Evolutionary conservation across 768 basidiomycete genomes (phyloP).

Genomic region (Suillus variegatus): DNA sequence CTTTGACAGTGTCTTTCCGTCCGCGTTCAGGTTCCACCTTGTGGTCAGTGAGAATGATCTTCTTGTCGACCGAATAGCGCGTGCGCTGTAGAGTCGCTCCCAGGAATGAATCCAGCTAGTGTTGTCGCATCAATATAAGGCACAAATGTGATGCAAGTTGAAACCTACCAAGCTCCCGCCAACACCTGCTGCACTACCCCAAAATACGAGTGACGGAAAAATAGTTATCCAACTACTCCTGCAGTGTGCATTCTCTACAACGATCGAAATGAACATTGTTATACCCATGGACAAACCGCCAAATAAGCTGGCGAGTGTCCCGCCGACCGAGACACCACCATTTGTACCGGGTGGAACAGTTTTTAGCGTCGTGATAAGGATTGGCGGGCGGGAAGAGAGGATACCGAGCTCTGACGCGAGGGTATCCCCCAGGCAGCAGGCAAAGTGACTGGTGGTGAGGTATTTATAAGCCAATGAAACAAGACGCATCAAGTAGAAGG

Average conservation of each 20-base stretch:
- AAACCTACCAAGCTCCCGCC: conserved; percentile 74
- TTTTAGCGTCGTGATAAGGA: conserved; percentile 77
- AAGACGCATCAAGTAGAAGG: conserved; percentile 1
- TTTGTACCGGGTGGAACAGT: conserved; percentile 88
- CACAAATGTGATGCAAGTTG: neutral
- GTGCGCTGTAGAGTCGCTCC: conserved; percentile 88
- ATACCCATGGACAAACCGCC: conserved; percentile 78
- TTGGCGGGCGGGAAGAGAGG: conserved; percentile 64
- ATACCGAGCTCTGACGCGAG: conserved; percentile 94
- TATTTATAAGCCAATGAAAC: conserved; percentile 7
- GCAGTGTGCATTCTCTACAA: conserved; percentile 64
- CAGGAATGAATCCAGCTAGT: conserved; percentile 79
- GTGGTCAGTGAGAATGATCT: conserved; percentile 65
- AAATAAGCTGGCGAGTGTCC: conserved; percentile 68
- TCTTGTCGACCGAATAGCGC: conserved; percentile 62
- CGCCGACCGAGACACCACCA: conserved; percentile 77
- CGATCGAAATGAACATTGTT: conserved; percentile 54
- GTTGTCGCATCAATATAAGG: conserved; percentile 5
- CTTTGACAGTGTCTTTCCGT: conserved; percentile 49
- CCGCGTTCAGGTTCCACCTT: conserved; percentile 26
- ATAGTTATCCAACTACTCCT: conserved; percentile 39
- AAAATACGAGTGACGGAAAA: conserved; percentile 46
- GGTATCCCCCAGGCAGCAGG: conserved; percentile 89
- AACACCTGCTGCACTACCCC: conserved; percentile 69
- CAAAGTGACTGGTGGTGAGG: conserved; percentile 64